Conservation (phyloP, 2,329 filamentous ascomycete species). For the Arthrobotrys iridis region DNA sequence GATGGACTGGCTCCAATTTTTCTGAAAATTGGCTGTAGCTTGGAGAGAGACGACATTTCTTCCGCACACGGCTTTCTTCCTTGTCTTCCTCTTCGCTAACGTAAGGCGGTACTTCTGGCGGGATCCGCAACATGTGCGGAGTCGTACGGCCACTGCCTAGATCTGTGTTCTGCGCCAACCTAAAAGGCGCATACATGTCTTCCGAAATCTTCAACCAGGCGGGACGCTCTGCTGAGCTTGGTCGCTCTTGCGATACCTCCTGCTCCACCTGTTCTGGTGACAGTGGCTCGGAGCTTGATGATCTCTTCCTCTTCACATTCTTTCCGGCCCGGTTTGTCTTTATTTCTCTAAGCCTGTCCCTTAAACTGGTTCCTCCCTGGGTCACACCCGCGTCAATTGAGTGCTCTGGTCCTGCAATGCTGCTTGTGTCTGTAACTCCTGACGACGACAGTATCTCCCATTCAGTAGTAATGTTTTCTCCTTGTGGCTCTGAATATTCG, state of each 20-base stretch:
- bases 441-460: too few species aligned
- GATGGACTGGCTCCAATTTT: background rate
- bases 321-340: too few species aligned
- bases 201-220: background rate
- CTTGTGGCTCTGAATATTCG: too few species aligned
- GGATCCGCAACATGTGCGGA: constrained; percentile 1
- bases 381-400: too few species aligned
- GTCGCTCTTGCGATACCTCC: background rate
- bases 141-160: background rate
- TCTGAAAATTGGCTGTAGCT: background rate
- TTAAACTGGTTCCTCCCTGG: too few species aligned
- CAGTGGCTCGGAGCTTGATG: background rate
- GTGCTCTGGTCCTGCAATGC: too few species aligned
- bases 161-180: background rate
- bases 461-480: too few species aligned
- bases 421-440: too few species aligned
- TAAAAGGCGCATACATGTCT: background rate
- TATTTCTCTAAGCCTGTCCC: too few species aligned
- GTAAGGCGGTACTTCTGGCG: background rate
- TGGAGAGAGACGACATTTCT: background rate
- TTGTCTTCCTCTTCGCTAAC: background rate
- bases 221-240: background rate
- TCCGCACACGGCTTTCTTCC: background rate
- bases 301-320: too few species aligned
- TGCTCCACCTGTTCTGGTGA: background rate